Evolutionary conservation across 768 basidiomycete species (phyloP), one percentile per base, ranked within the genome.

Genomic region (Xerocomellus dryophilus): DNA sequence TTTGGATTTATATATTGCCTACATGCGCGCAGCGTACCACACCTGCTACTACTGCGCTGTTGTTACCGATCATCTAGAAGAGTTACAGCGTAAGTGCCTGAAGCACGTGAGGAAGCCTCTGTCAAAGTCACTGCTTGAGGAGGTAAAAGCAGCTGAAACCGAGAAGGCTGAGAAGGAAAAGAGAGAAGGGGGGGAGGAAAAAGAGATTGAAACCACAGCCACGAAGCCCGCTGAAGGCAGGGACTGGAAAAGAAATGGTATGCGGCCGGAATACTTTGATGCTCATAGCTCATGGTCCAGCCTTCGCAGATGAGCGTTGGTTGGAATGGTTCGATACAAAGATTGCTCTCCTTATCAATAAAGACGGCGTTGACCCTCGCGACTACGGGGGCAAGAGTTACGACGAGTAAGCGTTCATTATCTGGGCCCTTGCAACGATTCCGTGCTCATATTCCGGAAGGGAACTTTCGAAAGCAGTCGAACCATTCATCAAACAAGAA

Each of bases 21-120:
- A 97, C 74, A 77, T 99, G 67, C 91, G 97, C 62, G 81, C 85
- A 69, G 95, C 90, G 50, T 94, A 88, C 74, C 81, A 93, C 81
- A 86, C 91, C 66, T 97, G 97, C 82, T 99, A 96, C 75, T 99
- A 99, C 76, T 99, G 97, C 79, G 86, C 88, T 64, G 85, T 92
- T 68, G 83, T 91, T 62, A 88, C 86, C 70, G 88, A 96, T 75
- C 93, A 93, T 76, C 74, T 89, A 71, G 97, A 99, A 75, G 93
- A 97, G 78, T 80, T 99, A 65, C 87, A 93, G 72, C 84, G 93
- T 69, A 93, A 93, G 76, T 98, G 96, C 79, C 77, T 97, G 63
- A 85, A 85, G 76, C 97, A 99, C 75, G 78, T 89, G 59, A 83
- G 96, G 73, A 87, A 85, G 70, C 82, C 89, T 38, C 66, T 86